These are phyloP conservation scores for Medicago truncatula DNA, from an alignment of 306 rosid species.

Conservation along the genomic window MtrunA17r5.0-ANR NC_053045.1:54401001-54401500, in stretches of 20 bases:
- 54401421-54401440: neutral
- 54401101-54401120: slow-evolving; percentile 30
- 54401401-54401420: too few relatives aligned
- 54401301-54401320: neutral
- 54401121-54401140: slow-evolving; percentile 9
- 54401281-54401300: neutral
- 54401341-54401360: neutral
- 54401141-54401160: neutral
- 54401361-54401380: neutral
- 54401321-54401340: neutral
- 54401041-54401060: slow-evolving; percentile 9
- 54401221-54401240: neutral
- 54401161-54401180: neutral
- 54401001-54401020: slow-evolving; percentile 34
- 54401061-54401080: neutral
- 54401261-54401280: slow-evolving; percentile 13
- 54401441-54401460: neutral
- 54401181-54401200: neutral
- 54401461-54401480: neutral
- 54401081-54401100: slow-evolving; percentile 16
- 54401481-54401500: neutral
- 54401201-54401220: slow-evolving; percentile 11
- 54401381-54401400: neutral
- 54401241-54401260: neutral
- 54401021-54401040: neutral